Conservation (phyloP, 169 alveolate genomes). For the Cryptosporidium meleagridis region DNA sequence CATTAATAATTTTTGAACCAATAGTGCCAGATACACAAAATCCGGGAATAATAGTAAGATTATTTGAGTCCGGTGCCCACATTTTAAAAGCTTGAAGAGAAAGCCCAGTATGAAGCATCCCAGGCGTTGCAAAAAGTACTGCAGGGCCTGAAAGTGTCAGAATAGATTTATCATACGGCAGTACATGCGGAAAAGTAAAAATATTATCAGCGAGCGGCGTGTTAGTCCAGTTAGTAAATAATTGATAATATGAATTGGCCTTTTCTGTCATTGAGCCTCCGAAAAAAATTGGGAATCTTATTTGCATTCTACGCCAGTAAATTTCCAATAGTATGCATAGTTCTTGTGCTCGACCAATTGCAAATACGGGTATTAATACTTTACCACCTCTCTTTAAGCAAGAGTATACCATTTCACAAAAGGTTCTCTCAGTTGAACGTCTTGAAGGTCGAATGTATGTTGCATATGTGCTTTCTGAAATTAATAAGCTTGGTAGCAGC, state of each 20-base stretch:
- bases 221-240: slow-evolving; percentile 94
- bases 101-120: slow-evolving; percentile 99
- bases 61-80: slow-evolving; percentile 95
- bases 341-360: slow-evolving; percentile 99
- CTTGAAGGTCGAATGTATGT: slow-evolving; percentile 94
- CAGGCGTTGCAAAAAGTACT: slow-evolving; percentile 99
- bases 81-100: slow-evolving; percentile 94
- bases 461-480: slow-evolving; percentile 97
- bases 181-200: slow-evolving; percentile 92
- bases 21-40: slow-evolving; percentile 98
- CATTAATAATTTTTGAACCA: slow-evolving; percentile 94
- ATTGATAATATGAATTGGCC: slow-evolving; percentile 94
- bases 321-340: slow-evolving; percentile 95
- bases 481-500: slow-evolving; percentile 92
- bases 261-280: slow-evolving; percentile 98
- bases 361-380: slow-evolving; percentile 98
- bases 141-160: slow-evolving; percentile 93
- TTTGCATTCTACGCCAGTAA: slow-evolving; percentile 94
- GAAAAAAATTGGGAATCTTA: slow-evolving; percentile 94
- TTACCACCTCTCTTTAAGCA: slow-evolving; percentile 87
- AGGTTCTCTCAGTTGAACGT: slow-evolving; percentile 95
- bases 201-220: slow-evolving; percentile 86
- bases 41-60: slow-evolving; percentile 97
- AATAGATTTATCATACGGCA: slow-evolving; percentile 90
- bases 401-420: slow-evolving; percentile 89